A percentile compares a stretch with the other conserved stretches of the same genome.
Evolutionary conservation across 2,329 filamentous ascomycete species (phyloP).

Genomic region (Neofusicoccum parvum): DNA sequence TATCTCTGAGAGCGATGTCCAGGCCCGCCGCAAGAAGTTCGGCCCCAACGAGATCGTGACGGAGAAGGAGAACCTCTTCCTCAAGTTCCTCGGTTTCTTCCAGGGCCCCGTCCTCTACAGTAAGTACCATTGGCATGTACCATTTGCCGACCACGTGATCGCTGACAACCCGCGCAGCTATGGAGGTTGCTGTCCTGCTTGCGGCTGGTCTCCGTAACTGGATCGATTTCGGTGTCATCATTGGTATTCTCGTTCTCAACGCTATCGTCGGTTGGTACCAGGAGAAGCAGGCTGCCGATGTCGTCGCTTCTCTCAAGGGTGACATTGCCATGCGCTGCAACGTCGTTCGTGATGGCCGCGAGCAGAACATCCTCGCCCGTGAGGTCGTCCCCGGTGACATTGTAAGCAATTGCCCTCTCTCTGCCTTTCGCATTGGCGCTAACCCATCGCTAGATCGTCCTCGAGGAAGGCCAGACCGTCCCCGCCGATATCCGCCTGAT

Average conservation of each 20-base stretch:
- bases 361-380: slow-evolving; percentile 70
- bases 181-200: slow-evolving; percentile 75
- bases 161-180: slow-evolving; percentile 52
- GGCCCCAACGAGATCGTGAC: slow-evolving; percentile 73
- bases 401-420: slow-evolving; percentile 48
- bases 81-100: slow-evolving; percentile 77
- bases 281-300: slow-evolving; percentile 78
- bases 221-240: slow-evolving; percentile 78
- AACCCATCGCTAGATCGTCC: slow-evolving; percentile 54
- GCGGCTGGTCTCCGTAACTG: slow-evolving; percentile 75
- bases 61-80: slow-evolving; percentile 74
- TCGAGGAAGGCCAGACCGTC: slow-evolving; percentile 72
- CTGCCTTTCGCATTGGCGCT: not conserved
- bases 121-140: slow-evolving; percentile 45
- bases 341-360: slow-evolving; percentile 67
- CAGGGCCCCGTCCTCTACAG: slow-evolving; percentile 75
- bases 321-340: slow-evolving; percentile 75
- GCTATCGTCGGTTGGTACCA: slow-evolving; percentile 79
- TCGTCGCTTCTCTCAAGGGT: slow-evolving; percentile 73
- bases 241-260: slow-evolving; percentile 74
- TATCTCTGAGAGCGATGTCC: slow-evolving; percentile 62
- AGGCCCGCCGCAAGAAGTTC: slow-evolving; percentile 64
- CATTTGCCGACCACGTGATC: slow-evolving; percentile 23
- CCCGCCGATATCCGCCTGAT: slow-evolving; percentile 72
- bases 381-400: slow-evolving; percentile 78